phyloP scores from a whole-genome alignment of 1,284 basidiomycete species.

The Dichomitus squalens region DNA sequence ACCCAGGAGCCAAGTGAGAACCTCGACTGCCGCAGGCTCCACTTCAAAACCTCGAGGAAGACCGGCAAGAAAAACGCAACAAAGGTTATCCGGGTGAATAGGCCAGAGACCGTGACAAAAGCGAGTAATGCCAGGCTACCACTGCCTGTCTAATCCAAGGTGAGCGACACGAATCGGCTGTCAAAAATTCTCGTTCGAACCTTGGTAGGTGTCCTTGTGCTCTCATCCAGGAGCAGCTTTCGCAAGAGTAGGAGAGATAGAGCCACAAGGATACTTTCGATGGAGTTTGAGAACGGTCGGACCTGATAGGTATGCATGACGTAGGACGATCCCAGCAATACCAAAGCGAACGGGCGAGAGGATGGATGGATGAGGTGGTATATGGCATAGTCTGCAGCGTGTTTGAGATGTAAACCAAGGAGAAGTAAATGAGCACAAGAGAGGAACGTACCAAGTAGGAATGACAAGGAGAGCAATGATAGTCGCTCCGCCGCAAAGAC shows the following conservation, averaged over 20 bases:
- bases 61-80: slow-evolving; percentile 37
- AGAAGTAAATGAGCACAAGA: background rate
- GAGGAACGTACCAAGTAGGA: slow-evolving; percentile 35
- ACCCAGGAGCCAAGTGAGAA: slow-evolving; percentile 8
- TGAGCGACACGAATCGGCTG: background rate
- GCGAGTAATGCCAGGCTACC: slow-evolving; percentile 25
- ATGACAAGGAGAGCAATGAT: slow-evolving; percentile 35
- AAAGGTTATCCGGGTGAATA: slow-evolving; percentile 42
- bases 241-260: slow-evolving; percentile 29
- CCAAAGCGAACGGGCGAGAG: slow-evolving; percentile 28
- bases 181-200: background rate
- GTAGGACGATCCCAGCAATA: slow-evolving; percentile 43
- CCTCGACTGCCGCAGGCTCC: slow-evolving; percentile 15
- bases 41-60: slow-evolving; percentile 27
- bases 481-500: slow-evolving; percentile 37
- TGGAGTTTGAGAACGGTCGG: slow-evolving; percentile 43
- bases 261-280: slow-evolving; percentile 38
- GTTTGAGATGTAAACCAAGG: too few species aligned
- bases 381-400: slow-evolving; percentile 34
- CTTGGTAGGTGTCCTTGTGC: background rate
- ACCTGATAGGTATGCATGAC: slow-evolving; percentile 42
- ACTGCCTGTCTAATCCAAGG: background rate
- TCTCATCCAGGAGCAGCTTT: slow-evolving; percentile 12
- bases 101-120: slow-evolving; percentile 30
- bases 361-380: slow-evolving; percentile 25